These are phyloP conservation scores for Ceratocystis cacaofunesta DNA, from an alignment of 2,329 filamentous ascomycete species.

Conservation along the genomic window DNA sequence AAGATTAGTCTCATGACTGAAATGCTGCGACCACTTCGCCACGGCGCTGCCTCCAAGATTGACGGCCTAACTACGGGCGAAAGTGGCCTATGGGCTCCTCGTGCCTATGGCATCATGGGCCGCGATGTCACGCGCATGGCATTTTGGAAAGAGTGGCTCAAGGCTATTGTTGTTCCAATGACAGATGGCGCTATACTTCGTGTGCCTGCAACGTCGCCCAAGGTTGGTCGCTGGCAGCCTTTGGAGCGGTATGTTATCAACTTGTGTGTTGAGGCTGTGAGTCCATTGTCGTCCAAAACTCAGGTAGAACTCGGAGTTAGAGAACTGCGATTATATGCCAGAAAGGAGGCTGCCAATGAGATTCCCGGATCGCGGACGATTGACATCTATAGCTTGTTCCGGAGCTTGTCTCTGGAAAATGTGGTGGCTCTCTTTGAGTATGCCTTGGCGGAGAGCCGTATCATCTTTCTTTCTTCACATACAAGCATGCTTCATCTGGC, in stretches of 20 bases:
- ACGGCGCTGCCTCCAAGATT: constrained; percentile 91
- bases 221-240: constrained; percentile 87
- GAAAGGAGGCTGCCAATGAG: constrained; percentile 87
- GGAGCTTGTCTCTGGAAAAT: constrained; percentile 78
- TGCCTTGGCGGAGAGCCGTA: constrained; percentile 79
- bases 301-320: constrained; percentile 86
- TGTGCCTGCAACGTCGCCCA: constrained; percentile 76
- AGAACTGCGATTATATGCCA: constrained; percentile 79
- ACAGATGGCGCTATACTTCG: constrained; percentile 69
- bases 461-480: constrained; percentile 90
- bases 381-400: constrained; percentile 85
- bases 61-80: constrained; percentile 91
- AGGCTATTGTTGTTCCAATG: constrained; percentile 90
- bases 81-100: constrained; percentile 87
- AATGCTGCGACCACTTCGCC: constrained; percentile 77
- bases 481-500: constrained; percentile 92
- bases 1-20: constrained; percentile 97
- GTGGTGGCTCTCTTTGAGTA: constrained; percentile 89
- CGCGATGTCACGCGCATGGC: constrained; percentile 67
- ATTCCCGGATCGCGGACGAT: constrained; percentile 80
- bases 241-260: constrained; percentile 95
- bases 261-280: constrained; percentile 85
- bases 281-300: constrained; percentile 81
- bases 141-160: constrained; percentile 98
- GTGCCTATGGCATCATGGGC: constrained; percentile 84